A percentile compares a stretch with the other conserved stretches of the same genome.
These are phyloP conservation scores for Cicer cuneatum DNA, from an alignment of 306 rosid genomes.

Conservation along the genomic window DNA sequence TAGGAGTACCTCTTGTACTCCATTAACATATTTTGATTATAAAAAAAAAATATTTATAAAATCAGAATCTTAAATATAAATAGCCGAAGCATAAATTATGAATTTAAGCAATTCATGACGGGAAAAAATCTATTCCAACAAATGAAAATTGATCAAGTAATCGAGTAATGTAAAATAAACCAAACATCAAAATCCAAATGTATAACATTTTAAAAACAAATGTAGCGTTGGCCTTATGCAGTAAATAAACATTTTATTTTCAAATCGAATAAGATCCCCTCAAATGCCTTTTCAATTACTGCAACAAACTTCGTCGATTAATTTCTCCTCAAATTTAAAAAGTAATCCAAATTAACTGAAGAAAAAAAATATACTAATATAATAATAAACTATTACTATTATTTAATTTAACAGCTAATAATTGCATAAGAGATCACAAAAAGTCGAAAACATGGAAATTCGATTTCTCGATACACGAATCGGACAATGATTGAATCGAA, in stretches of 20 bases:
- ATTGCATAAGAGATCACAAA: neutral
- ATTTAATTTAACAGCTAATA: neutral
- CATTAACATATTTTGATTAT: too few relatives aligned
- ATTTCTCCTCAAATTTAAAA: constrained; percentile 15
- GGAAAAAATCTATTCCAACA: neutral
- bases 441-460: neutral
- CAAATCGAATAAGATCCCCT: constrained; percentile 30
- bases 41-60: neutral
- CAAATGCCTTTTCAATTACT: neutral
- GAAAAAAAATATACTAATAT: neutral
- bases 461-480: constrained; percentile 34
- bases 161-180: neutral
- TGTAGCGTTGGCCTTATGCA: neutral
- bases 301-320: neutral
- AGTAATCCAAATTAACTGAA: constrained; percentile 5
- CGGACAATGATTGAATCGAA: constrained; percentile 36
- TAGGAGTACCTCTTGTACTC: too few relatives aligned
- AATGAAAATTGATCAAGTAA: constrained; percentile 1
- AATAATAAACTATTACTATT: neutral
- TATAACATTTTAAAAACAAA: neutral
- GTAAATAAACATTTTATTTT: neutral
- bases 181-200: constrained; percentile 7
- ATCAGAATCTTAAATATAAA: constrained; percentile 15
- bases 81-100: neutral
- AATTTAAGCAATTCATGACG: constrained; percentile 7